phyloP scores from a whole-genome alignment of 1,139 yeast species.

The Hyphopichia fennica region DNA sequence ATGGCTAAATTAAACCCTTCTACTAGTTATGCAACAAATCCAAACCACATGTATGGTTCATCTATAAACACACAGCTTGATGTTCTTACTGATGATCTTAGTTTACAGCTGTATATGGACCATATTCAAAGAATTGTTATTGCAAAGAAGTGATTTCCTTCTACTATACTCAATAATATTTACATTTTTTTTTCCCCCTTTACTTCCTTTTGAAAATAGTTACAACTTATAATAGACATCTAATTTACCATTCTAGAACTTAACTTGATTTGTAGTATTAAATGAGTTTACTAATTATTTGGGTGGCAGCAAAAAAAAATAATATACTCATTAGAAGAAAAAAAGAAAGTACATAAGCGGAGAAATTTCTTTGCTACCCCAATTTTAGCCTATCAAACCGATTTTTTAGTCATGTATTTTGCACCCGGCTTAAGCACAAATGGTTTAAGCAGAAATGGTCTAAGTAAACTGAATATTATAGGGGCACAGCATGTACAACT shows the following conservation, averaged over 20 bases:
- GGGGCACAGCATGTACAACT: no score
- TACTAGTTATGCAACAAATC: conserved; percentile 52
- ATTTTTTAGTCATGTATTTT: background rate
- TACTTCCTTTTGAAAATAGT: background rate
- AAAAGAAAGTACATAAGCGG: background rate
- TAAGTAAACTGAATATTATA: no score
- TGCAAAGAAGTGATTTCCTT: conserved; percentile 13
- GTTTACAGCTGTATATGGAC: conserved; percentile 68
- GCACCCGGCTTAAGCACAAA: no score
- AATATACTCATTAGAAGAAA: background rate
- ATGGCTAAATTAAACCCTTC: conserved; percentile 77
- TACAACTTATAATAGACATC: background rate
- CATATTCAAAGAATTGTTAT: conserved; percentile 45
- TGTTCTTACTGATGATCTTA: conserved; percentile 69
- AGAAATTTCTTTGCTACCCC: background rate
- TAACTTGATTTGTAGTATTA: background rate
- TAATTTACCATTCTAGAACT: background rate
- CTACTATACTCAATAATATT: background rate
- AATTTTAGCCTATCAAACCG: background rate
- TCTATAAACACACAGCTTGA: conserved; percentile 24
- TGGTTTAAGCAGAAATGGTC: no score
- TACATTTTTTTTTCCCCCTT: background rate
- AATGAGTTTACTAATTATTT: no score
- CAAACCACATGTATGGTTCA: conserved; percentile 29
- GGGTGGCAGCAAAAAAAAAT: no score